Base-by-base conservation (phyloP, 129 eudicot genomes). In the Pittosporum tobira region DNA sequence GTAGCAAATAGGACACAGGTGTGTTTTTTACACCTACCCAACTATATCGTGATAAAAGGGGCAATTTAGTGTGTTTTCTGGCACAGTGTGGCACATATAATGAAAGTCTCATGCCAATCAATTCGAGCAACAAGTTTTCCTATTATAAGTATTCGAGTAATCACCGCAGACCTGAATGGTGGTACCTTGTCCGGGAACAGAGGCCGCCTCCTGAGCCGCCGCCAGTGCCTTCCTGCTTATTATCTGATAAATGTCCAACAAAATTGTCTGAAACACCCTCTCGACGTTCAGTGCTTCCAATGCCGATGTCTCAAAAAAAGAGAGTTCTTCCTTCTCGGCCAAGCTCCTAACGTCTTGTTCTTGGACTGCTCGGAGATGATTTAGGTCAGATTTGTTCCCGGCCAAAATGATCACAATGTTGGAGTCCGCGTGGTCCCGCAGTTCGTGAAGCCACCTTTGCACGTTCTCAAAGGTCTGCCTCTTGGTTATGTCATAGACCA, bases 401-500 rank as follows among this genome's bases (percentile, higher is more conserved):
- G 84, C 94, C 66, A 91, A 55, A 95, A 91, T 91, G 60, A 91
- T 80, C 61, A 90, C 95, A 23, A 86, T 90, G 84, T 86, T 85
- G 69, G 97, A 82, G 66, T 90, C 95, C 0, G 97, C 95, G 34
- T 90, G 97, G 70, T 85, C 97, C 67, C 94, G 72, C 3, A 90
- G 77, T 51, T 91, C 98, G 38, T 84, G 77, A 16, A 91, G 76
- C 98, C 98, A 91, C 28, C 96, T 59, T 18, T 66, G 71, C 48
- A 91, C 95, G 12, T 91, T 91, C 10, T 81, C 84, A 61, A 83
- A 91, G 12, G 95, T 77, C 66, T 80, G 95, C 7, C 70, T 79
- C 69, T 91, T 86, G 42, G 95, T 91, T 45, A 91, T 85, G 77
- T 86, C 96, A 10, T 80, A 91, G 19, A 90, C 88, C 72, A 91